Evolutionary conservation across 1,139 yeast genomes (phyloP), one percentile per base, ranked within the genome.

Genomic region (Sugiyamaella castrensis): DNA sequence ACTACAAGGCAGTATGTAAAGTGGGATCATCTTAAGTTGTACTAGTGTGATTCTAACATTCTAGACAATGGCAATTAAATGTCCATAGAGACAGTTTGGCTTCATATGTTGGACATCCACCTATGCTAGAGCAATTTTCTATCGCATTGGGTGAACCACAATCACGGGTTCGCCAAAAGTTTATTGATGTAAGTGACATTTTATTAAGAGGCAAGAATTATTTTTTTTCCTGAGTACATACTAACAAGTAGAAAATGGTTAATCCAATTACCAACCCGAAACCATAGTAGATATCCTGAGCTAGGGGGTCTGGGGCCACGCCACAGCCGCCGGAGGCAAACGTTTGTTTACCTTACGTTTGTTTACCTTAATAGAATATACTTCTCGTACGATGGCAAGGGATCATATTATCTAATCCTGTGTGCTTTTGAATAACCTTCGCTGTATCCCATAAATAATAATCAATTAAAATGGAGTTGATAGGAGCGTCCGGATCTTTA

Each of bases 61-160:
- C 36, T 40, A 64, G 66, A 44, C 81, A 79, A 57, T 82, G 84
- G 75, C 64, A 79, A 56, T 65, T 75, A 8, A 85, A 85, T 55
- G 75, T 86, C 1, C 82, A 81, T 45, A 72, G 86, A 55, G 98
- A 94, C 63, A 81, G 95, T 0, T 80, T 82, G 55, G 78, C 88
- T 1, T 76, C 86, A 13, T 67, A 87, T 46, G 77, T 81, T 26
- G 84, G 86, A 27, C 96, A 91, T 64, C 80, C 82, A 13, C 77
- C 80, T 2, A 54, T 84, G 48, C 65, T 87, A 40, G 79, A 81
- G 55, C 87, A 87, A 61, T 73, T 83, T 46, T 71, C 95, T n/a
- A 63, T 85, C 8, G 86, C 83, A 0, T 64, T 75, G 44, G 81
- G 79, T 44, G 75, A 79, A 56, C 79, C 85, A 29, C 77, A 74